phyloP scores from a whole-genome alignment of 75 land plant genomes.

The Adiantum capillusveneris region DNA sequence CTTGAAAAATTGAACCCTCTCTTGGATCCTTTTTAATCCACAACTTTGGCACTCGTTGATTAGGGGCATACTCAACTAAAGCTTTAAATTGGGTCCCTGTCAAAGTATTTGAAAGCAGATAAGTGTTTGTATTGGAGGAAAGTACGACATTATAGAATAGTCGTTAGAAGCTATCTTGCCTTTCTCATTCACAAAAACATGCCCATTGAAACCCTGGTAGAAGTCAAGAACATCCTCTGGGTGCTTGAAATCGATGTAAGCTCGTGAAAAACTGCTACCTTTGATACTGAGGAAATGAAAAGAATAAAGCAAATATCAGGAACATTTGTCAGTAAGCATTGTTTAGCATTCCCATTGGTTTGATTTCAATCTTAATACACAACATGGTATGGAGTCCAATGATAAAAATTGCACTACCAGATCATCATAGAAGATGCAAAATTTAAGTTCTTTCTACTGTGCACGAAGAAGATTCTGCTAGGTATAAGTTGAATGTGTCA shows the following conservation, averaged over 20 bases:
- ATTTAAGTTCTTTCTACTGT: no score
- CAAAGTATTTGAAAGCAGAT: neutral
- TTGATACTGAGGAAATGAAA: constrained; percentile 4
- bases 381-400: no score
- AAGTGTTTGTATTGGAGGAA: neutral
- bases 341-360: no score
- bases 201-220: constrained; percentile 80
- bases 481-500: no score
- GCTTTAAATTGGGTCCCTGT: constrained; percentile 77
- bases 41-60: constrained; percentile 78
- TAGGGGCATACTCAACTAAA: constrained; percentile 87
- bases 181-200: constrained; percentile 83
- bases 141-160: neutral
- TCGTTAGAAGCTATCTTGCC: constrained; percentile 26
- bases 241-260: constrained; percentile 65
- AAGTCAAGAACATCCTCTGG: constrained; percentile 85
- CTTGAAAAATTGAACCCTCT: constrained; percentile 77
- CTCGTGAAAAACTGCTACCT: constrained; percentile 48
- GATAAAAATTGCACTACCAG: no score
- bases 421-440: no score
- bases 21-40: constrained; percentile 74
- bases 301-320: no score
- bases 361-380: no score
- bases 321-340: no score
- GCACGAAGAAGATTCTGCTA: no score